phyloP scores from a whole-genome alignment of 208 protist genomes.

The Leptomonas pyrrhocoris region DNA sequence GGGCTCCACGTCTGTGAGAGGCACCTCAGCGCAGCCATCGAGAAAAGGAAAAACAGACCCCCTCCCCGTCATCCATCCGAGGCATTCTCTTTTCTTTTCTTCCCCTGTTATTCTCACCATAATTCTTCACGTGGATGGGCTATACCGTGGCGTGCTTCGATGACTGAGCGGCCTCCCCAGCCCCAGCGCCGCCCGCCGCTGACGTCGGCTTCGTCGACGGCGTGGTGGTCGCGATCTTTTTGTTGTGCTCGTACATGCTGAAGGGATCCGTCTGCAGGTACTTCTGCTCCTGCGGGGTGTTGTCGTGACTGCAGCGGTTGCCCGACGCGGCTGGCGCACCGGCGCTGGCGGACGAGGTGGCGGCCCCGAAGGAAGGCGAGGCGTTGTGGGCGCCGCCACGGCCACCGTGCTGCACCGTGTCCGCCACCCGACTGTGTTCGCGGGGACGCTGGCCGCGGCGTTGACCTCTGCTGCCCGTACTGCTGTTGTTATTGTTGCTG shows the following conservation, averaged over 20 bases:
- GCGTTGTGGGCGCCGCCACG: constrained; percentile 12
- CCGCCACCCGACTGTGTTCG: constrained; percentile 1
- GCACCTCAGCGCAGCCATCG: too few species aligned
- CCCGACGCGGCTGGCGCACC: background rate
- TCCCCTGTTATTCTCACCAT: background rate
- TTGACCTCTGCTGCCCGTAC: background rate
- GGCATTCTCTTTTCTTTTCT: background rate
- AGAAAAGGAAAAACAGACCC: too few species aligned
- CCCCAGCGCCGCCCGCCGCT: too few species aligned
- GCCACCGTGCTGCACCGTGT: constrained; percentile 14
- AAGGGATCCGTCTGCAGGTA: constrained; percentile 52
- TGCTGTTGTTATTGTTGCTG: constrained; percentile 8
- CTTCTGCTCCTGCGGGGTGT: constrained; percentile 48
- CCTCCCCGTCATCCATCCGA: too few species aligned
- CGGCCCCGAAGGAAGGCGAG: background rate
- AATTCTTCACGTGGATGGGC: background rate
- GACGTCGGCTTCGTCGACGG: too few species aligned
- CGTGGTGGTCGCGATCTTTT: constrained; percentile 23
- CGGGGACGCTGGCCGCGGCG: constrained; percentile 1
- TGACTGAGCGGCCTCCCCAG: too few species aligned
- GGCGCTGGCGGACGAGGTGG: background rate
- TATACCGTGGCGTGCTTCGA: background rate
- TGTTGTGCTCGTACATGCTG: constrained; percentile 60
- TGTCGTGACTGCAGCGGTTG: constrained; percentile 40
- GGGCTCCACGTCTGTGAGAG: too few species aligned